Percentiles rank a stretch among this genome's conserved stretches.
phyloP scores from a whole-genome alignment of 306 rosid genomes.

The Fagus sylvatica region DNA sequence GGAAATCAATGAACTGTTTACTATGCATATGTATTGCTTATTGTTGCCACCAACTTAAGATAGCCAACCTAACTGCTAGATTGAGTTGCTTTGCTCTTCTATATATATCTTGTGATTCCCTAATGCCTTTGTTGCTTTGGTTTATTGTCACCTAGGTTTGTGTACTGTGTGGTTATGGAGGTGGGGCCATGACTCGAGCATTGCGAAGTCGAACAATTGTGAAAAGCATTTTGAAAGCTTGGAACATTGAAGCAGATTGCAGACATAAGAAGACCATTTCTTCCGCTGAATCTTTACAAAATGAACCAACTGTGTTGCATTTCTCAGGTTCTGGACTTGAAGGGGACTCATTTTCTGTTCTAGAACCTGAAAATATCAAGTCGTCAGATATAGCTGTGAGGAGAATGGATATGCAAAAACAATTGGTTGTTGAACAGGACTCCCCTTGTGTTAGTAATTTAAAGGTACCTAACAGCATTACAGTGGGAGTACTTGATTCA shows the following conservation, averaged over 20 bases:
- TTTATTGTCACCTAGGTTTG: slow-evolving; percentile 45
- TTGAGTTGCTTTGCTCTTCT: neutral
- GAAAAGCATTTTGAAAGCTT: slow-evolving; percentile 52
- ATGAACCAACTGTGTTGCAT: slow-evolving; percentile 21
- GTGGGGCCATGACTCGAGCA: slow-evolving; percentile 75
- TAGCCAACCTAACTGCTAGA: neutral
- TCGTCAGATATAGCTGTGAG: slow-evolving; percentile 19
- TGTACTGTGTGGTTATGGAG: slow-evolving; percentile 77
- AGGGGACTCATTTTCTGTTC: slow-evolving; percentile 18
- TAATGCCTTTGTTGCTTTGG: slow-evolving; percentile 7
- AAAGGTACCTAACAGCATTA: slow-evolving; percentile 50
- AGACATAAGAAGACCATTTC: slow-evolving; percentile 24
- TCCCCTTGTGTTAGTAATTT: slow-evolving; percentile 19
- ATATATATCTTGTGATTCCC: neutral
- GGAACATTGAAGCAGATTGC: slow-evolving; percentile 42
- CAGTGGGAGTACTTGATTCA: slow-evolving; percentile 50
- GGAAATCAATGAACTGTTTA: neutral
- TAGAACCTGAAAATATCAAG: slow-evolving; percentile 14
- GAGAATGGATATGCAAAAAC: slow-evolving; percentile 26
- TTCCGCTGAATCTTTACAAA: slow-evolving; percentile 26
- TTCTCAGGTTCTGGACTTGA: slow-evolving; percentile 26
- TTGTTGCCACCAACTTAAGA: neutral
- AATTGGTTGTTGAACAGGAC: slow-evolving; percentile 1
- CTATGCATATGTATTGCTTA: neutral
- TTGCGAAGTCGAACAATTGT: slow-evolving; percentile 41